These are phyloP conservation scores for Fusarium metavorans DNA, from an alignment of 2,329 filamentous ascomycete genomes.

Conservation along the genomic window DNA sequence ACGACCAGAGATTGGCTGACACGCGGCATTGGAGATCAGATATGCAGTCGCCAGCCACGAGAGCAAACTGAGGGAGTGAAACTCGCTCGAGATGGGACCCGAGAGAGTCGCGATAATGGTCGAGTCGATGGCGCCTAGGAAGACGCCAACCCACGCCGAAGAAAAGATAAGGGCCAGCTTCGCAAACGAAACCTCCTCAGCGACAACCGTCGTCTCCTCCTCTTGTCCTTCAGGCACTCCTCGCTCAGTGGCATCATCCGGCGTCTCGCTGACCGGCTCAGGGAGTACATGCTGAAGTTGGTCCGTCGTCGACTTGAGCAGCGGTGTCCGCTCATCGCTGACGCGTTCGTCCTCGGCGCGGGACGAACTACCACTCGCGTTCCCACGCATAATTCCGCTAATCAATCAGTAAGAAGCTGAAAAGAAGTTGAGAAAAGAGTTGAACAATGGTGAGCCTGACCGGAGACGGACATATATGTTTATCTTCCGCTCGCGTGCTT, in stretches of 20 bases:
- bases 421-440: background rate
- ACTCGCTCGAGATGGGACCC: conserved; percentile 84
- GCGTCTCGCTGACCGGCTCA: conserved; percentile 21
- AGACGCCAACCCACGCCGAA: conserved; percentile 70
- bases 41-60: conserved; percentile 93
- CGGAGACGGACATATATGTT: background rate
- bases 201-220: conserved; percentile 61
- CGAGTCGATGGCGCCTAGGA: conserved; percentile 75
- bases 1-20: conserved; percentile 85
- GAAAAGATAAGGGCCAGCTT: conserved; percentile 67
- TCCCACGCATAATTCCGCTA: conserved; percentile 28
- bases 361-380: conserved; percentile 21
- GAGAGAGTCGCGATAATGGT: conserved; percentile 90
- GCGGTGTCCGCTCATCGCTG: conserved; percentile 42
- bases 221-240: conserved; percentile 44
- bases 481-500: background rate
- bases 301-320: conserved; percentile 39
- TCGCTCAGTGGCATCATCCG: conserved; percentile 1
- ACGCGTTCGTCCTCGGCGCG: conserved; percentile 25
- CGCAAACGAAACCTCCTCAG: conserved; percentile 60
- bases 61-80: conserved; percentile 82
- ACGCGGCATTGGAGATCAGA: conserved; percentile 87
- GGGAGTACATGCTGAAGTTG: conserved; percentile 14
- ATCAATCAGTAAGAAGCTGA: no score
- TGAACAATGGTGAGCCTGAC: background rate